Conservation (phyloP, 2,329 filamentous ascomycete species). For the Penicillium sp. region DNA sequence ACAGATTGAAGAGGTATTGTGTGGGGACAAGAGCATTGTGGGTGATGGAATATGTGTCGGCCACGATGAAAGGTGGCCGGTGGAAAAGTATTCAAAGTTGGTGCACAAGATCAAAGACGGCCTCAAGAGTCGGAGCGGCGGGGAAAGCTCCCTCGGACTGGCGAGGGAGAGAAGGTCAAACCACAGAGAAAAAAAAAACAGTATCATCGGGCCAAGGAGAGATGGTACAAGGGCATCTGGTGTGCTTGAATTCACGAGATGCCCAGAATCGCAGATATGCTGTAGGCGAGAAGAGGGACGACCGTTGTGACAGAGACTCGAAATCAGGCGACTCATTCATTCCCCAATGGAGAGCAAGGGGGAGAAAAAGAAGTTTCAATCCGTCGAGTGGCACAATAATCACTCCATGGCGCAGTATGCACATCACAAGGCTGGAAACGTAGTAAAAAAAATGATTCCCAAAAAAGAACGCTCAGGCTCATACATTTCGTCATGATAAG, state of each 20-base stretch:
- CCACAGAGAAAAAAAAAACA: not conserved
- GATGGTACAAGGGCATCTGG: slow-evolving; percentile 23
- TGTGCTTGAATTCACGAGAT: slow-evolving; percentile 3
- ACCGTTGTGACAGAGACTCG: not conserved
- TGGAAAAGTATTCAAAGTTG: slow-evolving; percentile 20
- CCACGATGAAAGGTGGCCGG: slow-evolving; percentile 14
- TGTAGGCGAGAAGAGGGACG: slow-evolving; percentile 10
- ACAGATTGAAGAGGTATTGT: slow-evolving; percentile 1
- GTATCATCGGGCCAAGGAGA: slow-evolving; percentile 15
- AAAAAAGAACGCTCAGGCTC: slow-evolving; percentile 34
- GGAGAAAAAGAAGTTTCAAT: not conserved
- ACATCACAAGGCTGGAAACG: slow-evolving; percentile 9
- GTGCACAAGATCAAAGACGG: slow-evolving; percentile 1
- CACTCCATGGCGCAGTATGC: slow-evolving; percentile 16
- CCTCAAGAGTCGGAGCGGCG: not conserved
- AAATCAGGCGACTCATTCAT: not conserved
- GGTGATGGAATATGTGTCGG: slow-evolving; percentile 20
- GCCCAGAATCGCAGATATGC: slow-evolving; percentile 16
- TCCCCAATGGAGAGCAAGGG: no score
- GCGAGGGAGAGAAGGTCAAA: not conserved
- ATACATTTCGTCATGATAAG: slow-evolving; percentile 33
- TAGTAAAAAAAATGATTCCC: slow-evolving; percentile 22
- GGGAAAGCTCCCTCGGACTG: not conserved
- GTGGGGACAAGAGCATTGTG: slow-evolving; percentile 10
- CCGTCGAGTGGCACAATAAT: slow-evolving; percentile 1